Base-by-base conservation (phyloP, 139 green algal genomes). In the Chloropicon primus region DNA sequence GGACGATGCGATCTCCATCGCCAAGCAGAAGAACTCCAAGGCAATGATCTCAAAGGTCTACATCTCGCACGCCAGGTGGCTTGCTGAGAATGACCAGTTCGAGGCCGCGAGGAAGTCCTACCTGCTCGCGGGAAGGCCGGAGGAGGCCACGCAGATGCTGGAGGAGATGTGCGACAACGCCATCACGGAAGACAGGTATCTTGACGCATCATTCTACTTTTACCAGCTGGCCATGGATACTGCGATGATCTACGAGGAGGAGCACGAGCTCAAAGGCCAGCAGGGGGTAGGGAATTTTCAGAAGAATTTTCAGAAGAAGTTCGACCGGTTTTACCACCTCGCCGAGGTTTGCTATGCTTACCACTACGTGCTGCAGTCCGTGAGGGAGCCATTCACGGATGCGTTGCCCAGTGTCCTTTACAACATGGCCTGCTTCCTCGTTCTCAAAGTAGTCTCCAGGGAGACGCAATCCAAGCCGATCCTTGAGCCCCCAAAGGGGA, bases 341-440 rank as follows among this genome's bases (percentile, higher is more conserved):
- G 81, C 86, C 17, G 87, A 93, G 84, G 75, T 92, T 24, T 94
- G 93, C 85, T 89, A 91, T 74, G 90, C 88, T 0, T 96, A 93
- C 84, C 73, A 85, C 74, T 75, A 91, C 41, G 80, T 96, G 25
- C 79, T 90, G 74, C 78, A 74, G 25, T 76, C 74, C 27, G 80
- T 85, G 21, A 77, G 84, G 25, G 84, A 84, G 54, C 87, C 89
- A 25, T 91, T 92, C 84, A 24, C 21, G 0, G 76, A 79, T 5
- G 41, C 78, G 22, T 79, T 82, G 77, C 80, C 87, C 22, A 74
- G 73, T 1, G 91, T 85, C 23, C 84, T 93, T 17, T 90, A 93
- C 81, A 91, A 92, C 78, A 81, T 62, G 41, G 41, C 27, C 82
- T 73, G 81, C 54, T 62, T 78, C 25, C 91, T 94, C 80, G 80